Conservation (phyloP, 805 yeast species). For the Hanseniaspora valbyensis region DNA sequence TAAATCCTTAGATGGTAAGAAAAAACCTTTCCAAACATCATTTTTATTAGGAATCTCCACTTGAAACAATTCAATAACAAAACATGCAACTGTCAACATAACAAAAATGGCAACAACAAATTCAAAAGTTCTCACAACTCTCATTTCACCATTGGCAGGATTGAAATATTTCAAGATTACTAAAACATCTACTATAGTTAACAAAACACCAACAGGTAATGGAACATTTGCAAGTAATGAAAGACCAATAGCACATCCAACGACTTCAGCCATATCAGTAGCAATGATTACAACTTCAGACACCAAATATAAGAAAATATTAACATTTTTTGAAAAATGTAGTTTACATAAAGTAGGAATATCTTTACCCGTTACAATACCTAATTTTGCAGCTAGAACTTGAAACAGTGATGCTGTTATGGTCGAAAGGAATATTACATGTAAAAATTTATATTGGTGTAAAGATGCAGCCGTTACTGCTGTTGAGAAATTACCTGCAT, state of each 20-base stretch:
- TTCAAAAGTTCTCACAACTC: slow-evolving; percentile 67
- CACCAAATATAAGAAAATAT: slow-evolving; percentile 48
- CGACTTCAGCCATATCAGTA: slow-evolving; percentile 88
- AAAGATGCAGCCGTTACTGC: slow-evolving; percentile 92
- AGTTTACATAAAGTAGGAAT: slow-evolving; percentile 76
- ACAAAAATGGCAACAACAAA: slow-evolving; percentile 61
- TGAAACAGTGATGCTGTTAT: slow-evolving; percentile 81
- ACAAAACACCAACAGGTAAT: slow-evolving; percentile 56
- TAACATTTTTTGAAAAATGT: slow-evolving; percentile 54
- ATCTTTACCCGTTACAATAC: slow-evolving; percentile 89
- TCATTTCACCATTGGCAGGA: slow-evolving; percentile 63
- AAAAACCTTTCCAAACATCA: slow-evolving; percentile 47
- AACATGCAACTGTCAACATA: slow-evolving; percentile 62
- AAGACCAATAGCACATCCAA: slow-evolving; percentile 81
- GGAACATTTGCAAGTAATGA: slow-evolving; percentile 70
- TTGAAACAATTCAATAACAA: slow-evolving; percentile 54
- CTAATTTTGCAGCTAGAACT: slow-evolving; percentile 72
- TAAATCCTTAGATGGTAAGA: slow-evolving; percentile 54
- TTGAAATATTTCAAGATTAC: slow-evolving; percentile 67
- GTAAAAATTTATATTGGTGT: slow-evolving; percentile 65
- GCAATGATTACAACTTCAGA: slow-evolving; percentile 85
- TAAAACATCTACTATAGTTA: slow-evolving; percentile 75
- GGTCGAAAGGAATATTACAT: slow-evolving; percentile 68
- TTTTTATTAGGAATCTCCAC: slow-evolving; percentile 43
- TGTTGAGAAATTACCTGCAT: slow-evolving; percentile 93